Evolutionary conservation across 352 stramenopile genomes (phyloP).

Genomic region (Poterioochromonas sp.): DNA sequence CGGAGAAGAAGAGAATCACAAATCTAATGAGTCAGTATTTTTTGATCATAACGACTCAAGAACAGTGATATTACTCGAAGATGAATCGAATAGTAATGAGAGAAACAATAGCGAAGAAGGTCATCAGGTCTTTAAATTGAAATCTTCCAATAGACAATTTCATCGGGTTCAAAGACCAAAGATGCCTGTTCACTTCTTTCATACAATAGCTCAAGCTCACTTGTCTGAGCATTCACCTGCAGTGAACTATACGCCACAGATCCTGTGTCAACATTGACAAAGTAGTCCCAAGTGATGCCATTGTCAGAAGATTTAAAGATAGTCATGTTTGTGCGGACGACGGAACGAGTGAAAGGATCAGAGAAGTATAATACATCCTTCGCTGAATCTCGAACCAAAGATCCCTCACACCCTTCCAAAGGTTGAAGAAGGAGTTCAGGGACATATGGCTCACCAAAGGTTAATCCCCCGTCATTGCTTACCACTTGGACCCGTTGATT

Average conservation of each 20-base stretch:
- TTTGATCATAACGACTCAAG: too few species aligned
- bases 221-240: not conserved
- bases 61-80: too few species aligned
- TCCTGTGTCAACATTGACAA: not conserved
- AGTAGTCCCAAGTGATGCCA: not conserved
- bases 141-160: not conserved
- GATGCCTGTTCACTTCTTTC: not conserved
- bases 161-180: conserved; percentile 9
- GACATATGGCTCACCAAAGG: not conserved
- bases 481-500: not conserved
- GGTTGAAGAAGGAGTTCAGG: not conserved
- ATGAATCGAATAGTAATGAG: too few species aligned
- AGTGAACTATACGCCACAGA: not conserved
- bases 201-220: not conserved
- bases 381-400: not conserved
- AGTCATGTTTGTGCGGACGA: not conserved
- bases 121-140: too few species aligned
- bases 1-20: too few species aligned
- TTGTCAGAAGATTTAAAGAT: not conserved
- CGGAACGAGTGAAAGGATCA: not conserved
- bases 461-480: not conserved
- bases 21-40: too few species aligned
- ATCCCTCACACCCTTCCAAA: conserved; percentile 4
- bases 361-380: not conserved
- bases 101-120: too few species aligned